Evolutionary conservation across 306 rosid genomes (phyloP).

Genomic region (Arachis stenosperma): DNA sequence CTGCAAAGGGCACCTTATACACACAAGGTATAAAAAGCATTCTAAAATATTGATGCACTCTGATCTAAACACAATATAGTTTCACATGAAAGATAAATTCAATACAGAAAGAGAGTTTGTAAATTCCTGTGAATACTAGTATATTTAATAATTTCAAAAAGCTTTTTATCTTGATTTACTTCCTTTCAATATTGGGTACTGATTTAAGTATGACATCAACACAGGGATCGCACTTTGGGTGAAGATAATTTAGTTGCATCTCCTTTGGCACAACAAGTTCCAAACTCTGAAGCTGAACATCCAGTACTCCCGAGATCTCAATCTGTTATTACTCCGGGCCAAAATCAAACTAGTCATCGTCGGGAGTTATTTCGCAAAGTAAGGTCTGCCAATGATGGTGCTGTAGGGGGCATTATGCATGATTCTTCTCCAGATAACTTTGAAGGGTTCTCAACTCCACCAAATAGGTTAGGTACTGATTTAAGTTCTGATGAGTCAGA

Average conservation of each 20-base stretch:
- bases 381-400: conserved; percentile 50
- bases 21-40: conserved; percentile 55
- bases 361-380: conserved; percentile 56
- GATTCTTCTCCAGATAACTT: conserved; percentile 50
- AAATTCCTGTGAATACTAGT: conserved; percentile 16
- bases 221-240: conserved; percentile 55
- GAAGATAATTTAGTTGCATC: conserved; percentile 41
- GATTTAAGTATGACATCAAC: conserved; percentile 39
- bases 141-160: conserved; percentile 17
- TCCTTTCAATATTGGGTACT: conserved; percentile 35
- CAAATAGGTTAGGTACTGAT: conserved; percentile 34
- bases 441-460: conserved; percentile 46
- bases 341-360: conserved; percentile 42
- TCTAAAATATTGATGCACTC: conserved; percentile 6
- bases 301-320: conserved; percentile 51
- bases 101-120: conserved; percentile 11
- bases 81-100: conserved; percentile 25
- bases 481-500: conserved; percentile 48
- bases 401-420: conserved; percentile 22
- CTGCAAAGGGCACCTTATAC: conserved; percentile 79
- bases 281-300: conserved; percentile 42
- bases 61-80: background rate
- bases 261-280: conserved; percentile 50
- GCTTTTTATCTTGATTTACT: conserved; percentile 18
- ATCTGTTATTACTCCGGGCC: conserved; percentile 46